Percentiles rank a stretch among this genome's conserved stretches.
phyloP scores from a whole-genome alignment of 805 yeast species.

The Kazachstania viticola region DNA sequence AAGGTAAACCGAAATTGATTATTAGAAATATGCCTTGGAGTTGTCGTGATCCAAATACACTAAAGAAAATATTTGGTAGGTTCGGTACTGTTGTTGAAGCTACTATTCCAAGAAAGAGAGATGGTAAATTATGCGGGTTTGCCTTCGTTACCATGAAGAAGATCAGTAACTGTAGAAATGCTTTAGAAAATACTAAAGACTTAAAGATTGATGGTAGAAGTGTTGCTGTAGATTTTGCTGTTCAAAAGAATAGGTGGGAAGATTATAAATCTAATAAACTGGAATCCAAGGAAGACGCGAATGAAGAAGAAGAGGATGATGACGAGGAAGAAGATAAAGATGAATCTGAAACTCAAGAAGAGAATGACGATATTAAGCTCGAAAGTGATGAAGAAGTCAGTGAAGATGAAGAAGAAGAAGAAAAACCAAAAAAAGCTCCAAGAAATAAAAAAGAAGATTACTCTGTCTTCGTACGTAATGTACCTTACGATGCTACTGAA shows the following conservation, averaged over 20 bases:
- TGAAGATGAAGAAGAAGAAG: slow-evolving; percentile 25
- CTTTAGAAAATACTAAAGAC: slow-evolving; percentile 64
- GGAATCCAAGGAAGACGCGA: slow-evolving; percentile 30
- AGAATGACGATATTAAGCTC: slow-evolving; percentile 25
- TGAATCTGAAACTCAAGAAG: slow-evolving; percentile 29
- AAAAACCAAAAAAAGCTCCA: slow-evolving; percentile 23
- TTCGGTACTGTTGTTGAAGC: slow-evolving; percentile 86
- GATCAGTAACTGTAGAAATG: slow-evolving; percentile 62
- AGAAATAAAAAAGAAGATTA: slow-evolving; percentile 54
- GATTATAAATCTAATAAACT: slow-evolving; percentile 36
- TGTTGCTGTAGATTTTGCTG: slow-evolving; percentile 89
- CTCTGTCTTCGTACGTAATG: slow-evolving; percentile 79
- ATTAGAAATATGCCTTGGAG: slow-evolving; percentile 95
- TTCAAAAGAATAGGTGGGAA: slow-evolving; percentile 81
- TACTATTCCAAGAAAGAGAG: slow-evolving; percentile 74
- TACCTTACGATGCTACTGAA: slow-evolving; percentile 87
- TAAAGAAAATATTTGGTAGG: slow-evolving; percentile 57
- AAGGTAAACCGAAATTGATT: slow-evolving; percentile 77
- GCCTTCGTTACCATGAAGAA: slow-evolving; percentile 89
- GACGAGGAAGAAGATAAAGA: slow-evolving; percentile 27
- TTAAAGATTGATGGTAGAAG: slow-evolving; percentile 78
- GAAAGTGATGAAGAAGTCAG: slow-evolving; percentile 25
- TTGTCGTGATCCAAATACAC: slow-evolving; percentile 60
- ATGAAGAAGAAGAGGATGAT: slow-evolving; percentile 30
- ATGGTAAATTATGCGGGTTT: slow-evolving; percentile 88